Percentiles rank a stretch among this genome's conserved stretches.
Evolutionary conservation across 306 rosid species (phyloP).

Genomic region (Gastrolobium villosum): DNA sequence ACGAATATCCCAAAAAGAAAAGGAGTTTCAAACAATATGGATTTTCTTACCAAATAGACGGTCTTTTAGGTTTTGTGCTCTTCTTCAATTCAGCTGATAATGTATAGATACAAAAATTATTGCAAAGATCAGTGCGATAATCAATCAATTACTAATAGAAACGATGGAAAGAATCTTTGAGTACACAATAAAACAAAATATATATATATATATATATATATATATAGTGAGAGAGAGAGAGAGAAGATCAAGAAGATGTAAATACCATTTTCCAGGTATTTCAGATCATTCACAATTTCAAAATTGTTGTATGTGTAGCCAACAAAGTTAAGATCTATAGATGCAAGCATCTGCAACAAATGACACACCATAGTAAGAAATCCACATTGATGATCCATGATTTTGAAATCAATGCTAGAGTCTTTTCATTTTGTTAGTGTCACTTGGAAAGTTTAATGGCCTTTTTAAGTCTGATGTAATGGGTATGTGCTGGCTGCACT

Average conservation of each 20-base stretch:
- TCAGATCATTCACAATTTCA: constrained; percentile 81
- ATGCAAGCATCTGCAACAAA: constrained; percentile 86
- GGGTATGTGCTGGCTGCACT: too few species aligned
- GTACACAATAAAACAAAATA: constrained; percentile 13
- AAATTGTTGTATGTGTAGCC: constrained; percentile 95
- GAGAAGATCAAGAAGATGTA: constrained; percentile 27
- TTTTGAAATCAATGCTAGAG: background rate
- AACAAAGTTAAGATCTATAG: constrained; percentile 90
- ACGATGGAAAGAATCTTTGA: background rate
- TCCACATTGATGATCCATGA: background rate
- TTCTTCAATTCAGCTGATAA: constrained; percentile 85
- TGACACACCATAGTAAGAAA: constrained; percentile 39
- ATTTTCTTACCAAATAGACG: constrained; percentile 83
- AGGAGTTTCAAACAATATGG: background rate
- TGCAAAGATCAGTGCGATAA: constrained; percentile 28
- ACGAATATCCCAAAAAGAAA: constrained; percentile 12
- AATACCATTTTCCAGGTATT: constrained; percentile 84
- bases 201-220: background rate
- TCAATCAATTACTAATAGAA: constrained; percentile 1
- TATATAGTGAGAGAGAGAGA: too few species aligned
- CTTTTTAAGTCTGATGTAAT: too few species aligned
- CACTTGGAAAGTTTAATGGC: too few species aligned
- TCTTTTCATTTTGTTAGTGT: too few species aligned
- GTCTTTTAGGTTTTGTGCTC: constrained; percentile 79
- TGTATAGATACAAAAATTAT: constrained; percentile 30